Evolutionary conservation across 257 asterid species (phyloP).

Genomic region (Datura wrightii): DNA sequence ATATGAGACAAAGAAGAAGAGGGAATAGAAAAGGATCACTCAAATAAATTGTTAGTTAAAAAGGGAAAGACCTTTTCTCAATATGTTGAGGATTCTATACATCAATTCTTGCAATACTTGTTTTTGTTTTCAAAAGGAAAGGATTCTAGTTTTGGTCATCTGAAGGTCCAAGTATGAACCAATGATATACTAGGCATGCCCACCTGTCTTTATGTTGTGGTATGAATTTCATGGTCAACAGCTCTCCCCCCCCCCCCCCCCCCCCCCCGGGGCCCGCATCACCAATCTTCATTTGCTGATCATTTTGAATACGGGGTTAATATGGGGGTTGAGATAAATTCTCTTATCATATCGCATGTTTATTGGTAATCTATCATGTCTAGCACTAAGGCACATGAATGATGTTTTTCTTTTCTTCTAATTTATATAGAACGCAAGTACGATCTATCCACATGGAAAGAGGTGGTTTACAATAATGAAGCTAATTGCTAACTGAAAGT

Average conservation of each 20-base stretch:
- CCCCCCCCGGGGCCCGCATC: not conserved
- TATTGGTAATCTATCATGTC: not conserved
- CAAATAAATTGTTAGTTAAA: not conserved
- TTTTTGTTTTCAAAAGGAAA: not conserved
- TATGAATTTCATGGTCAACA: not conserved
- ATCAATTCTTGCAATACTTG: conserved; percentile 10
- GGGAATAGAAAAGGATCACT: not conserved
- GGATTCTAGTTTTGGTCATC: not conserved
- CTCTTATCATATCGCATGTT: not conserved
- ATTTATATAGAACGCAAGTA: not conserved
- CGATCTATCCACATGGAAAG: not conserved
- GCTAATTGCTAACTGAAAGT: conserved; percentile 23
- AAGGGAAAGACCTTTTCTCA: not conserved
- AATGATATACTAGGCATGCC: not conserved
- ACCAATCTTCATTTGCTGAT: not conserved
- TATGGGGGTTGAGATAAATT: not conserved
- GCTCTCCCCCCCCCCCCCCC: not conserved
- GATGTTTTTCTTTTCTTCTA: not conserved
- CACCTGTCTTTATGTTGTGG: not conserved
- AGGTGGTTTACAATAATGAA: conserved; percentile 15
- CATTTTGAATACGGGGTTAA: not conserved
- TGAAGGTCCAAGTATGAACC: not conserved
- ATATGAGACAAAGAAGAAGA: not conserved
- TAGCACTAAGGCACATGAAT: not conserved
- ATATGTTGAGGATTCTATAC: not conserved